Evolutionary conservation across 257 asterid species (phyloP), one percentile per base, ranked within the genome.

Genomic region (Thymus mandschuricus): DNA sequence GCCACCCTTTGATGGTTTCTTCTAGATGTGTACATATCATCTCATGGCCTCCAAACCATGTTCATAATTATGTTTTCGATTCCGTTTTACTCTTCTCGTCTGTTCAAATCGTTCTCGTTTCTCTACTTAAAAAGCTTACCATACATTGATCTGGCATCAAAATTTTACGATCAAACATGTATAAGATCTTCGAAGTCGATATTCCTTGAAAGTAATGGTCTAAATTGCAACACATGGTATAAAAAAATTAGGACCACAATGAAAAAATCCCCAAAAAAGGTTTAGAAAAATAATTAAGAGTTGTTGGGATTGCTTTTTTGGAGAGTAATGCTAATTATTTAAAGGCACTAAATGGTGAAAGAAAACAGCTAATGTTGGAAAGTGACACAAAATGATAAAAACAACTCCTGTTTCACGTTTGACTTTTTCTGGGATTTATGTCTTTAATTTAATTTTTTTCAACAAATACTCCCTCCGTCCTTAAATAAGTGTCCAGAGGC

Each of bases 281-380:
- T 41, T 65, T 68, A 59, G 12, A 71, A 79, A 73, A 62, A 3
- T 2, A 72, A 34, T 3, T 48, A 1, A 1, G 40, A 70, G 81
- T 77, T 72, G 86, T 75, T 72, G 85, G 81, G 81, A 66, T 81
- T 73, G 81, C 72, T 76, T 71, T 75, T 28, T 12, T 40, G 40
- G 15, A 3, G 34, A 15, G 48, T 49, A 75, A 69, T 66, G 59
- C 49, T 61, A 3, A 64, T 50, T 68, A 60, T 55, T 65, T 13
- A 64, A 58, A 70, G 72, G 38, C 87, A 84, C 85, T 76, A 82
- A 80, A 76, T 71, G 85, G 76, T 81, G 35, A 75, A 79, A 62
- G 9, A 78, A 58, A 77, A 76, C 91, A 83, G 87, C 85, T 86
- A 81, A 81, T 86, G 56, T 58, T 72, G 12, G 83, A 85, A 76